Evolutionary conservation across 2,329 filamentous ascomycete species (phyloP), one percentile per base, ranked within the genome.

Genomic region (Neonectria hederae): DNA sequence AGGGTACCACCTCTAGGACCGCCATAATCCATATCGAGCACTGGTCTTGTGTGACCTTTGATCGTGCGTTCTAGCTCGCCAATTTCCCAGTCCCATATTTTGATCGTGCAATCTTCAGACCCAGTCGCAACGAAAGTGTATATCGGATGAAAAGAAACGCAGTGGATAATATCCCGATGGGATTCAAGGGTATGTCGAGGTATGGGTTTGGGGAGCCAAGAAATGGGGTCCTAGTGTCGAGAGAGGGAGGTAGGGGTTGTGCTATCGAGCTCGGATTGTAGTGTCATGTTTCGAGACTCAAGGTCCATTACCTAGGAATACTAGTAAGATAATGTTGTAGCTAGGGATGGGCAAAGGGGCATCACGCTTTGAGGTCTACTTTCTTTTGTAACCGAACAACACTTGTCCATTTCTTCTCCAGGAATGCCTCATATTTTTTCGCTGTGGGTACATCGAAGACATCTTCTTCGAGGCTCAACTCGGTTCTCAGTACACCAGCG

Each of bases 361-460:
- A 35, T 11, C 17, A 17, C n/a, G 19, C 28, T 5, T 30, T 5
- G 43, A 11, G 19, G 46, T 35, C 55, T 79, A 91, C 92, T 91
- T 97, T 97, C 80, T 97, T 97, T 81, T 97, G 94, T 77, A 98
- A 80, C 65, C 94, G 87, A 73, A 97, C 93, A 21, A 97, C 91
- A 74, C 93, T 95, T 21, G 94, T 97, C 94, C 94, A 97, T 83
- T 97, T 98, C 86, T 97, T 97, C 84, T 97, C 94, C 70, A 97
- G 81, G 24, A 97, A 81, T 3, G 92, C 91, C 80, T 97, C 93
- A 81, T 97, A 97, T 81, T 97, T 97, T 83, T 97, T 97, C 59
- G 90, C 86, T 22, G 92, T 97, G 14, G 87, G 86, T 67, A 91
- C 85, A 77, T 97, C 92, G 73, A 97, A 94, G 54, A 82, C 82